These are phyloP conservation scores for Penicillium mononematosum DNA, from an alignment of 495 filamentous ascomycete genomes.

Conservation along the genomic window DNA sequence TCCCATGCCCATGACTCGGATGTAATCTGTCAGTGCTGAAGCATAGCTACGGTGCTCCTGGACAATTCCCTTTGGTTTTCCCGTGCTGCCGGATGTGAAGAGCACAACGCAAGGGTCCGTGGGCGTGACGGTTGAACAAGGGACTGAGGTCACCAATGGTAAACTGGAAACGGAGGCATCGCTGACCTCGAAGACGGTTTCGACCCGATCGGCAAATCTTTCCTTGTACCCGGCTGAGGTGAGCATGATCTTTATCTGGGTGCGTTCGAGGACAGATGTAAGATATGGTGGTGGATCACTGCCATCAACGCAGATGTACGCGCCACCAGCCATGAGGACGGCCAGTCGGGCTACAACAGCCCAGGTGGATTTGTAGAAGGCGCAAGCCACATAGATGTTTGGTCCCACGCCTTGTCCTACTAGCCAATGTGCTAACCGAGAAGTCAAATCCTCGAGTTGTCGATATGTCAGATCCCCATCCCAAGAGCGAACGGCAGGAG, in stretches of 20 bases:
- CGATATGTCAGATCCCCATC: slow-evolving; percentile 36
- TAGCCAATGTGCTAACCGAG: slow-evolving; percentile 26
- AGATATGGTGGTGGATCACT: slow-evolving; percentile 39
- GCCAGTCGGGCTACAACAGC: slow-evolving; percentile 31
- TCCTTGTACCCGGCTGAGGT: slow-evolving; percentile 15
- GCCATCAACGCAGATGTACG: slow-evolving; percentile 53
- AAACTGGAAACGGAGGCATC: slow-evolving; percentile 10
- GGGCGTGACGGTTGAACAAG: slow-evolving; percentile 12
- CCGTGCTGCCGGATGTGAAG: slow-evolving; percentile 49
- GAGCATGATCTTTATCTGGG: slow-evolving; percentile 19
- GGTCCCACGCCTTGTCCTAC: slow-evolving; percentile 24
- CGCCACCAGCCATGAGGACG: slow-evolving; percentile 39
- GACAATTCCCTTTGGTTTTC: slow-evolving; percentile 49
- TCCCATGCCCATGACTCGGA: slow-evolving; percentile 16
- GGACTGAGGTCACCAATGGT: not conserved
- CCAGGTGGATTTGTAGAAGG: slow-evolving; percentile 36
- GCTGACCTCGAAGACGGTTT: slow-evolving; percentile 16
- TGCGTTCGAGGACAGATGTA: slow-evolving; percentile 20
- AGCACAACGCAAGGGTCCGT: slow-evolving; percentile 29
- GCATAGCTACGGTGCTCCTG: slow-evolving; percentile 45
- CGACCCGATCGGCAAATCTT: slow-evolving; percentile 12
- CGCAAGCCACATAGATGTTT: slow-evolving; percentile 28
- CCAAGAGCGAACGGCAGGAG: slow-evolving; percentile 27
- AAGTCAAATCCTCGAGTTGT: slow-evolving; percentile 26
- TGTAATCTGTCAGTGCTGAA: slow-evolving; percentile 26